A percentile compares a stretch with the other conserved stretches of the same genome.
Conservation (phyloP, 345 rosid species). For the Rhodamnia rubescens region DNA sequence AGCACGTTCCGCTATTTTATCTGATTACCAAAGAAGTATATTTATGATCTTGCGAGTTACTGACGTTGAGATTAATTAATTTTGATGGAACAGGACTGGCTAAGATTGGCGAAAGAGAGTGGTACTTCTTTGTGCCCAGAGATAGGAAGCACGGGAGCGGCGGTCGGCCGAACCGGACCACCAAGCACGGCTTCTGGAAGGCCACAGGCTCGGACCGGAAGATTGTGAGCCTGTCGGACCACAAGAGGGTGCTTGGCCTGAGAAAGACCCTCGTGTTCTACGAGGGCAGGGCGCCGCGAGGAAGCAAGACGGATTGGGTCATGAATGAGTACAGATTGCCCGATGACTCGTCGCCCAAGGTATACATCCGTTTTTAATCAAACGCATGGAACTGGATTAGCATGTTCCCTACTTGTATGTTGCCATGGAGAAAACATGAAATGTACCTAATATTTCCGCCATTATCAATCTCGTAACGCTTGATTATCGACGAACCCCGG, state of each 20-base stretch:
- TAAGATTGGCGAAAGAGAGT: slow-evolving; percentile 73
- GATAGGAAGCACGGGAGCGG: slow-evolving; percentile 81
- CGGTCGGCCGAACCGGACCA: slow-evolving; percentile 84
- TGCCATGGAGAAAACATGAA: not conserved
- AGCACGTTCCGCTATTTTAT: not conserved
- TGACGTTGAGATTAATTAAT: not conserved
- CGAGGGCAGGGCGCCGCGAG: slow-evolving; percentile 77
- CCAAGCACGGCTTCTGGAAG: slow-evolving; percentile 86
- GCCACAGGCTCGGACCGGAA: slow-evolving; percentile 92
- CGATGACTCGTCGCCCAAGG: slow-evolving; percentile 63
- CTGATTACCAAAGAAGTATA: not conserved
- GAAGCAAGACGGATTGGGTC: slow-evolving; percentile 93
- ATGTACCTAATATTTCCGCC: not conserved
- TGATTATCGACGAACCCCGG: not conserved
- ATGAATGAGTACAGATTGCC: slow-evolving; percentile 98
- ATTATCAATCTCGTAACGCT: not conserved
- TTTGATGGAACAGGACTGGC: slow-evolving; percentile 41
- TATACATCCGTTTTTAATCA: not conserved
- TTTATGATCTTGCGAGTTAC: not conserved
- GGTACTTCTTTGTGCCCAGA: slow-evolving; percentile 93
- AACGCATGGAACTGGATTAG: not conserved
- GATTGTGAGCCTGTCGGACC: slow-evolving; percentile 55
- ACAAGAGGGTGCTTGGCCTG: slow-evolving; percentile 60
- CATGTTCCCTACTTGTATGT: not conserved
- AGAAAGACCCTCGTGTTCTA: slow-evolving; percentile 93